Evolutionary conservation across 2,329 filamentous ascomycete genomes (phyloP).

Genomic region (Pseudocercospora ulei): DNA sequence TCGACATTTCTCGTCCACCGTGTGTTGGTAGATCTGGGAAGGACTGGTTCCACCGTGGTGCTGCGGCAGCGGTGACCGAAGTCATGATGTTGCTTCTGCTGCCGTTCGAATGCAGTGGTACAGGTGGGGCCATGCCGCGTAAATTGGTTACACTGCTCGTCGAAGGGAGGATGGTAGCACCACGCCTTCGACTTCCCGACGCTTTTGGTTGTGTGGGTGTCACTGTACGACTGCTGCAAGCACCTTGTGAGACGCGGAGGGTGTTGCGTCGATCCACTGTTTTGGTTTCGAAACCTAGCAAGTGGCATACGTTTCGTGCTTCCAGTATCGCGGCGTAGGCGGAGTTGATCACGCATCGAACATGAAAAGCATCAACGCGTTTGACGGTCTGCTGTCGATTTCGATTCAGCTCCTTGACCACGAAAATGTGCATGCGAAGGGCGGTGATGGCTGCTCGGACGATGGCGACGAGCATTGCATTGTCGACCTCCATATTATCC

Average conservation of each 20-base stretch:
- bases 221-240: constrained; percentile 32
- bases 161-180: constrained; percentile 45
- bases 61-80: constrained; percentile 42
- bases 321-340: constrained; percentile 51
- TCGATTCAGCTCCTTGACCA: constrained; percentile 43
- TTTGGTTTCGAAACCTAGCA: constrained; percentile 41
- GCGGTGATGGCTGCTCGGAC: constrained; percentile 41
- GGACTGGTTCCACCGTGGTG: constrained; percentile 72
- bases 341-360: constrained; percentile 51
- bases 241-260: constrained; percentile 27
- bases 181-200: constrained; percentile 41
- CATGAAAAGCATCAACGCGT: constrained; percentile 48
- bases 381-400: constrained; percentile 46
- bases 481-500: constrained; percentile 40
- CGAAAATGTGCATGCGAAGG: constrained; percentile 43
- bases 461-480: constrained; percentile 37
- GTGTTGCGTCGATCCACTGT: constrained; percentile 20
- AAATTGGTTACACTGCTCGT: constrained; percentile 32
- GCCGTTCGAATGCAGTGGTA: constrained; percentile 40
- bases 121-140: constrained; percentile 35
- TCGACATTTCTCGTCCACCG: constrained; percentile 32
- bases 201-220: constrained; percentile 43
- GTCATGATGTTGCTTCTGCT: constrained; percentile 48
- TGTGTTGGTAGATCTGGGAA: constrained; percentile 51
- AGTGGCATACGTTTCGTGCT: constrained; percentile 49